Conservation (phyloP, 495 filamentous ascomycete species). For the Xylaria grammica region DNA sequence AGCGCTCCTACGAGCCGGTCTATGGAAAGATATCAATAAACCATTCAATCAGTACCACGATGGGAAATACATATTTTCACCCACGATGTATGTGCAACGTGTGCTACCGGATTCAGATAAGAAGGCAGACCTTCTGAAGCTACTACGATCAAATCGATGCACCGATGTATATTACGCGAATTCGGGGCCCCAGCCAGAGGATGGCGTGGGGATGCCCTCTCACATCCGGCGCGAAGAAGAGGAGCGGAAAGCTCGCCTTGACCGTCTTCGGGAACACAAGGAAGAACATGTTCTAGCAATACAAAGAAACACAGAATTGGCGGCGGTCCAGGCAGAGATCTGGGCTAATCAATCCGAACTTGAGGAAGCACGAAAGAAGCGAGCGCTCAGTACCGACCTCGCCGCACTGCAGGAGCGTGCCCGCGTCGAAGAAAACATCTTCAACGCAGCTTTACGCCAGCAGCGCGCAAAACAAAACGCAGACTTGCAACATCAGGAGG, state of each 20-base stretch:
- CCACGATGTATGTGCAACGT: conserved; percentile 49
- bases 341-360: conserved; percentile 48
- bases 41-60: conserved; percentile 50
- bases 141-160: conserved; percentile 50
- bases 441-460: conserved; percentile 35
- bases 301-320: conserved; percentile 47
- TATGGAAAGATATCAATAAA: conserved; percentile 54
- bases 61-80: conserved; percentile 49
- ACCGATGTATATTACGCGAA: conserved; percentile 55
- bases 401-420: conserved; percentile 37
- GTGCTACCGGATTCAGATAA: conserved; percentile 40
- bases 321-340: conserved; percentile 49
- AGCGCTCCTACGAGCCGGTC: conserved; percentile 48
- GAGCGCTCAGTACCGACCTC: conserved; percentile 32
- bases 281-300: conserved; percentile 46
- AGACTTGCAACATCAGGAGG: conserved; percentile 44
- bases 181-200: conserved; percentile 50
- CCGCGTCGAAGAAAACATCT: conserved; percentile 43
- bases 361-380: conserved; percentile 47
- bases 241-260: conserved; percentile 44
- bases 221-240: conserved; percentile 51
- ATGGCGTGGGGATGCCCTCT: conserved; percentile 47
- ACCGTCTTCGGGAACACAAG: conserved; percentile 41
- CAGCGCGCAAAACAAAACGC: conserved; percentile 37
- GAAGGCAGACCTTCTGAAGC: conserved; percentile 41